Evolutionary conservation across 2,329 filamentous ascomycete genomes (phyloP).

Genomic region (Alternaria longipes): DNA sequence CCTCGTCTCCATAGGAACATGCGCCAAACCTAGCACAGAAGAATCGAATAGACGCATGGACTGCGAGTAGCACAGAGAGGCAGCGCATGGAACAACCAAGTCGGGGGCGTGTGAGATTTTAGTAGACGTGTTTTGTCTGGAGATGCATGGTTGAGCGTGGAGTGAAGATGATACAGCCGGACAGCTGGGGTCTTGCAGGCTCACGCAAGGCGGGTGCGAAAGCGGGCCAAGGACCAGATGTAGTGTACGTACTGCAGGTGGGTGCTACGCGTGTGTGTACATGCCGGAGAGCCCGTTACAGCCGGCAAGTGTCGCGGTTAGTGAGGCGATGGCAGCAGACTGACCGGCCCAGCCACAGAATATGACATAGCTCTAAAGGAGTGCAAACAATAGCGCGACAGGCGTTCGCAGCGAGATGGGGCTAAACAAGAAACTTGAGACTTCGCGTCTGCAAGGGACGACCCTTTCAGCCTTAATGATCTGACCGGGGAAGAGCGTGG

Average conservation of each 20-base stretch:
- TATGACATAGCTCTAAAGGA: slow-evolving; percentile 4
- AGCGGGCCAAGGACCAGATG: background rate
- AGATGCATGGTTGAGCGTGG: slow-evolving; percentile 4
- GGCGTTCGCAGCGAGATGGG: slow-evolving; percentile 23
- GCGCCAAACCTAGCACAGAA: background rate
- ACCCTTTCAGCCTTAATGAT: slow-evolving; percentile 12
- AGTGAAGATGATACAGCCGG: background rate
- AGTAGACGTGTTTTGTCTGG: background rate
- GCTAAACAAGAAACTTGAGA: slow-evolving; percentile 22
- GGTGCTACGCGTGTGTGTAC: background rate
- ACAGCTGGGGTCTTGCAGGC: background rate
- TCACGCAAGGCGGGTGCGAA: background rate
- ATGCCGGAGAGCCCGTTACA: slow-evolving; percentile 6
- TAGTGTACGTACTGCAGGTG: slow-evolving; percentile 12
- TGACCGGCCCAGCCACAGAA: slow-evolving; percentile 15
- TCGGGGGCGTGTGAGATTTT: background rate
- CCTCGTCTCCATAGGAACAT: slow-evolving; percentile 18
- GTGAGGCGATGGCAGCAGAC: slow-evolving; percentile 5
- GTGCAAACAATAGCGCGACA: slow-evolving; percentile 9
- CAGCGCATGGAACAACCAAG: background rate
- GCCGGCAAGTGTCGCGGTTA: slow-evolving; percentile 9
- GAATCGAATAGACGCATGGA: background rate
- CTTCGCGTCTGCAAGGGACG: slow-evolving; percentile 22
- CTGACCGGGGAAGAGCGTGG: slow-evolving; percentile 14
- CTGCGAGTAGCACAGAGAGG: slow-evolving; percentile 1